Evolutionary conservation across 495 filamentous ascomycete species (phyloP).

Genomic region (Podospora tetraspora): DNA sequence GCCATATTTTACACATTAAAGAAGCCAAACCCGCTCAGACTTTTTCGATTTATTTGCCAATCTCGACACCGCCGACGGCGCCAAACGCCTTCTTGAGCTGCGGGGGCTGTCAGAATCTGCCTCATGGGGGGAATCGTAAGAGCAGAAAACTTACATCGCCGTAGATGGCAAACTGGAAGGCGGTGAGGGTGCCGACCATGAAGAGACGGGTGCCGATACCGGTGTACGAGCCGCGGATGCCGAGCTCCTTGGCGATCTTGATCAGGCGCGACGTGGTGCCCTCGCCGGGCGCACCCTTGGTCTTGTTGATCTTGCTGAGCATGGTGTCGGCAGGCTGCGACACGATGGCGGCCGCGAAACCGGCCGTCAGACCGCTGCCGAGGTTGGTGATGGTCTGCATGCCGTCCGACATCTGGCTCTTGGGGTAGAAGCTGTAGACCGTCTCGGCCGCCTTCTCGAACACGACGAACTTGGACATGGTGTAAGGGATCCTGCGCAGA

Average conservation of each 20-base stretch:
- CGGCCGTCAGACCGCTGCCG: conserved; percentile 89
- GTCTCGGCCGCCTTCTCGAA: conserved; percentile 93
- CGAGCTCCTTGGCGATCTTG: conserved; percentile 95
- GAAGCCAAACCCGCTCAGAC: not conserved
- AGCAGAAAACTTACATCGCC: conserved; percentile 37
- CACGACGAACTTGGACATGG: conserved; percentile 99
- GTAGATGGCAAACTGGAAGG: conserved; percentile 97
- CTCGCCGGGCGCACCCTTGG: conserved; percentile 91
- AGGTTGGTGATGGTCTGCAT: conserved; percentile 88
- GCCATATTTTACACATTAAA: conserved; percentile 5
- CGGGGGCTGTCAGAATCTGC: not conserved
- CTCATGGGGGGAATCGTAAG: not conserved
- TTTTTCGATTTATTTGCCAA: conserved; percentile 42
- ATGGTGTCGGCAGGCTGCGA: conserved; percentile 99
- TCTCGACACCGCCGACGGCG: conserved; percentile 75
- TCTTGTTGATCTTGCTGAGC: conserved; percentile 99
- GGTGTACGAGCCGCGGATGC: conserved; percentile 77
- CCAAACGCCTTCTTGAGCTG: conserved; percentile 47
- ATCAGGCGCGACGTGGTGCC: conserved; percentile 83
- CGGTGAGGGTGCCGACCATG: conserved; percentile 73
- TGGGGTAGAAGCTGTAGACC: conserved; percentile 68
- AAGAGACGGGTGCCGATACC: conserved; percentile 94
- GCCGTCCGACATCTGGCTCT: conserved; percentile 64
- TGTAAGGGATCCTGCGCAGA: conserved; percentile 81
- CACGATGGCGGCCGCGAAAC: conserved; percentile 94